phyloP scores from a whole-genome alignment of 2,329 filamentous ascomycete genomes.

The Aspergillus sp. region DNA sequence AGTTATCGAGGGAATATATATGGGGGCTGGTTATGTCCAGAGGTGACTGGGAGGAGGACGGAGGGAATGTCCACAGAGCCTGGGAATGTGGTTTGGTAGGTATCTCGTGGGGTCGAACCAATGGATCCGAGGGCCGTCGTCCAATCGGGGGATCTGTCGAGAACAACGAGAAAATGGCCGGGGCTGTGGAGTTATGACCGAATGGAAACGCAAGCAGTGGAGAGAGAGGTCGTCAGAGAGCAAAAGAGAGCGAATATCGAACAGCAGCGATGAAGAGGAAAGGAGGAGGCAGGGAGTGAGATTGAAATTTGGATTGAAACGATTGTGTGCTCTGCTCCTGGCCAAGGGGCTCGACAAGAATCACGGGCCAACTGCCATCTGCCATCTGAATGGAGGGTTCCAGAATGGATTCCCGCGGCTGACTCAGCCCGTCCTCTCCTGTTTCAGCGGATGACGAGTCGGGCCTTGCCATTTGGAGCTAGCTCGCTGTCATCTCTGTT shows the following conservation, averaged over 20 bases:
- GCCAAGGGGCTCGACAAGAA: constrained; percentile 9
- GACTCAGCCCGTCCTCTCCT: background rate
- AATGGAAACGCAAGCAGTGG: background rate
- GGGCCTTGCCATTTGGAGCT: background rate
- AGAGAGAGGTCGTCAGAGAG: background rate
- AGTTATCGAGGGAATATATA: background rate
- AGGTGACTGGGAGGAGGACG: background rate
- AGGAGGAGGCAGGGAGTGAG: background rate
- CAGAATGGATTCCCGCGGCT: constrained; percentile 6
- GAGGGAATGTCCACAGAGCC: constrained; percentile 12
- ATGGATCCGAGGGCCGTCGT: constrained; percentile 12
- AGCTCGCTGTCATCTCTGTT: background rate
- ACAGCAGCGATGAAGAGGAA: constrained; percentile 1
- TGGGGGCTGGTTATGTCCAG: background rate
- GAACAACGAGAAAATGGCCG: constrained; percentile 12
- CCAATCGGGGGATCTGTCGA: constrained; percentile 15
- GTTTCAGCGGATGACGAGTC: background rate
- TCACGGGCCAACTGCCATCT: background rate
- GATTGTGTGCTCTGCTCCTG: constrained; percentile 15
- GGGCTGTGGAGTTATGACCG: constrained; percentile 2
- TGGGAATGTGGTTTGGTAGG: constrained; percentile 8
- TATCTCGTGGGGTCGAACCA: constrained; percentile 10
- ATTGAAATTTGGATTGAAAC: background rate
- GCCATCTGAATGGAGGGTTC: constrained; percentile 14
- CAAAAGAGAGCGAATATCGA: constrained; percentile 10